Evolutionary conservation across 2,329 filamentous ascomycete species (phyloP), one percentile per base, ranked within the genome.

Genomic region (Penicillium sp.): DNA sequence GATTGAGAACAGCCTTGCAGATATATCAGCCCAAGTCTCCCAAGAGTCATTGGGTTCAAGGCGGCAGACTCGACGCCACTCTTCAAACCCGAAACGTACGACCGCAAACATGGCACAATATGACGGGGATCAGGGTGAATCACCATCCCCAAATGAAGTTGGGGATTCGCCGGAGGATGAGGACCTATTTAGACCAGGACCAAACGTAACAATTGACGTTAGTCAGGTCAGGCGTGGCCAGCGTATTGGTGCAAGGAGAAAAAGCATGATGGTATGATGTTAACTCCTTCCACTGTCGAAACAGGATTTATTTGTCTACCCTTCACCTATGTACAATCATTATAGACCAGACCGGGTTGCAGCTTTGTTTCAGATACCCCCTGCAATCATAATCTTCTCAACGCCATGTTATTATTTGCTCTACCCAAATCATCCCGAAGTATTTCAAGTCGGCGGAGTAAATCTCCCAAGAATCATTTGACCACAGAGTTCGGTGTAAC

Each of bases 191-290:
- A 41, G 39, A 7, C 49, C 47, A 42, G 44, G 53, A n/a, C 26
- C 43, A 41, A 38, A 42, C 23, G 34, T 42, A 19, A 40, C 51
- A 44, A 56, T 30, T 7, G 46, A 47, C 23, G 19, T 6, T 3
- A 14, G 27, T 26, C 36, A 34, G 1, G 47, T 34, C 55, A n/a
- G 58, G 43, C 67, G 69, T n/a, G 63, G 65, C 10, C 67, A 71
- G 40, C 67, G 72, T n/a, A 62, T 63, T 43, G 64, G 64, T 18
- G 63, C 69, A 29, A 66, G 73, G 48, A 67, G 74, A 57, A 70
- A 64, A 56, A 76, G 73, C 53, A 76, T 74, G 72, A 72, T 76
- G 69, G 56, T 75, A 43, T 75, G 46, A 64, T 29, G n/a, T 44
- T 9, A 14, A n/a, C 30, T 32, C 36, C 18, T 11, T 16, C 26